Evolutionary conservation across 495 filamentous ascomycete species (phyloP).

Genomic region (Aspergillus sparsus): DNA sequence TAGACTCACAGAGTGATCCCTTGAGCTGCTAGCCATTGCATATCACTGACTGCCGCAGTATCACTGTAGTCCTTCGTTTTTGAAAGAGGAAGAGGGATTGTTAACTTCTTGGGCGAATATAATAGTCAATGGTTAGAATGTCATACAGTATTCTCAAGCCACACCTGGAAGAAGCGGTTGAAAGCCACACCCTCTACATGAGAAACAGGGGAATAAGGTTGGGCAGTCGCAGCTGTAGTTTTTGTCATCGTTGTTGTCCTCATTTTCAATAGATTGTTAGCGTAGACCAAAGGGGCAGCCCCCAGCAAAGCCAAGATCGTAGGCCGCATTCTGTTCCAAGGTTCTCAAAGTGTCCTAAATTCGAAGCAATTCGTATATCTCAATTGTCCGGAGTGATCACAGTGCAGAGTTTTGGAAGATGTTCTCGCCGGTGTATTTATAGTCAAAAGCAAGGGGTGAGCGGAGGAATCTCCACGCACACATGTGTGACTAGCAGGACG

Average conservation of each 20-base stretch:
- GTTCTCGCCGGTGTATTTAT: conserved; percentile 13
- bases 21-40: conserved; percentile 58
- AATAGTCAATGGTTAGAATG: conserved; percentile 24
- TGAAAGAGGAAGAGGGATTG: conserved; percentile 6
- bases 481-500: background rate
- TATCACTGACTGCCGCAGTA: conserved; percentile 51
- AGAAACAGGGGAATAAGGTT: conserved; percentile 55
- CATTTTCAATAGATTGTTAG: conserved; percentile 33
- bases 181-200: conserved; percentile 65
- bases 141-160: conserved; percentile 71
- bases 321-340: conserved; percentile 29
- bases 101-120: background rate
- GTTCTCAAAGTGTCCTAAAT: conserved; percentile 6
- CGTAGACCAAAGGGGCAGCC: conserved; percentile 28
- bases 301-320: conserved; percentile 25
- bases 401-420: conserved; percentile 5
- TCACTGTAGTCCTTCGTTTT: conserved; percentile 54
- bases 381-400: conserved; percentile 2
- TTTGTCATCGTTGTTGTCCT: conserved; percentile 37
- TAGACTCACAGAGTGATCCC: conserved; percentile 56
- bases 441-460: conserved; percentile 5
- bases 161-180: conserved; percentile 66
- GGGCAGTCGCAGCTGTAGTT: conserved; percentile 30
- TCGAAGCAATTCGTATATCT: background rate
- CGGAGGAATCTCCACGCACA: background rate